Evolutionary conservation across 441 rosid genomes (phyloP), one percentile per base, ranked within the genome.

Genomic region (Populus hybrid): DNA sequence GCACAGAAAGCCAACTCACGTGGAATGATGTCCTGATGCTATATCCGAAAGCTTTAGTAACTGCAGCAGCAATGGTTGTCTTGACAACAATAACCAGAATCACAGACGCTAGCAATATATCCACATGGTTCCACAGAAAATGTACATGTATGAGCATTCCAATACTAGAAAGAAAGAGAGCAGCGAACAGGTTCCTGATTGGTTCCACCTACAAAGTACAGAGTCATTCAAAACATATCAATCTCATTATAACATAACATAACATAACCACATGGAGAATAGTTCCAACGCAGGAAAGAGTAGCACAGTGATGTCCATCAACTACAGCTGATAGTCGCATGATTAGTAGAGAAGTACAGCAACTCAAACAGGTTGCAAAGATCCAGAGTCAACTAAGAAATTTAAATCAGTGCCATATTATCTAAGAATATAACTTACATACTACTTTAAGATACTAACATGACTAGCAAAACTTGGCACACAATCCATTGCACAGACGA

Each of bases 81-180:
- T 96, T 96, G 59, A 94, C 89, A 76, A 96, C 91, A 61, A 94
- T 83, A 57, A 94, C 99, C 82, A 94, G 85, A 89, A 96, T 89
- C 84, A 96, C 98, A 28, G 99, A 91, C 53, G 97, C 99, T 46
- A 96, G 86, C 87, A 96, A 89, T 84, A 96, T 94, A 86, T 96
- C 99, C 81, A 92, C 94, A 77, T 96, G 99, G 86, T 30, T 30
- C 32, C 32, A 30, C 32, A 30, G 32, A 30, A 30, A 30, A 30
- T 30, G 32, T 30, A 30, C 98, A 72, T 96, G 88, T 84, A 96
- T 96, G 68, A 96, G 98, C 99, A 96, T 96, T 79, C 99, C 99
- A 24, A 96, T 96, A 83, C 99, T 93, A 38, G 99, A 94, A 66
- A 96, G 92, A 84, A 94, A 96, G 73, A 96, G 99, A 75, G 99